Percentiles rank a stretch among this genome's conserved stretches.
These are phyloP conservation scores for Cephaloascus albidus DNA, from an alignment of 805 yeast species.

Conservation along the genomic window DNA sequence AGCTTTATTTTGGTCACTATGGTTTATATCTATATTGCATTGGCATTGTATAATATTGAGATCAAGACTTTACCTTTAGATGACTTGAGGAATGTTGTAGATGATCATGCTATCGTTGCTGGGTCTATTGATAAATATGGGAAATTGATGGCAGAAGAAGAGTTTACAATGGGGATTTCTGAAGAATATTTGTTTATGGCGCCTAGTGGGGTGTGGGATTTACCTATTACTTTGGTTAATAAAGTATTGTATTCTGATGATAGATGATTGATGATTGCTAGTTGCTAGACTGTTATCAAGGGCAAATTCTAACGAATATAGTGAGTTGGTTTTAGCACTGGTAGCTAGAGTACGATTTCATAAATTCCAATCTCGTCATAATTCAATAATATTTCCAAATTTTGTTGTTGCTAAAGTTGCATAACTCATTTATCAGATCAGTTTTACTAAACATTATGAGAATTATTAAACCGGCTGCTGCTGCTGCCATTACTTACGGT, in stretches of 20 bases:
- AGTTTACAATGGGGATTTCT: constrained; percentile 2
- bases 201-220: constrained; percentile 82
- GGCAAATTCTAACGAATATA: no score
- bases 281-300: no score
- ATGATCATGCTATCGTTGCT: constrained; percentile 41
- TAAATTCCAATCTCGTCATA: no score
- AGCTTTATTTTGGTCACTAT: constrained; percentile 59
- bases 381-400: no score
- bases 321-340: no score
- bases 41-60: constrained; percentile 72
- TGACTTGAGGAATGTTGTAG: constrained; percentile 58
- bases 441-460: no score
- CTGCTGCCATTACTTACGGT: no score
- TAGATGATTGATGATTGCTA: neutral
- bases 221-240: constrained; percentile 66
- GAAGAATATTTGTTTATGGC: constrained; percentile 39
- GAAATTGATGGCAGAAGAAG: constrained; percentile 6
- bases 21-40: constrained; percentile 62
- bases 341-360: no score
- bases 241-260: constrained; percentile 40
- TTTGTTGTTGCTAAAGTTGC: no score
- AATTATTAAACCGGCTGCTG: no score
- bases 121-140: constrained; percentile 4
- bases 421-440: no score
- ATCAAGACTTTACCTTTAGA: constrained; percentile 50